Evolutionary conservation across 768 basidiomycete species (phyloP).

Genomic region (Xanthoconium purpureum): DNA sequence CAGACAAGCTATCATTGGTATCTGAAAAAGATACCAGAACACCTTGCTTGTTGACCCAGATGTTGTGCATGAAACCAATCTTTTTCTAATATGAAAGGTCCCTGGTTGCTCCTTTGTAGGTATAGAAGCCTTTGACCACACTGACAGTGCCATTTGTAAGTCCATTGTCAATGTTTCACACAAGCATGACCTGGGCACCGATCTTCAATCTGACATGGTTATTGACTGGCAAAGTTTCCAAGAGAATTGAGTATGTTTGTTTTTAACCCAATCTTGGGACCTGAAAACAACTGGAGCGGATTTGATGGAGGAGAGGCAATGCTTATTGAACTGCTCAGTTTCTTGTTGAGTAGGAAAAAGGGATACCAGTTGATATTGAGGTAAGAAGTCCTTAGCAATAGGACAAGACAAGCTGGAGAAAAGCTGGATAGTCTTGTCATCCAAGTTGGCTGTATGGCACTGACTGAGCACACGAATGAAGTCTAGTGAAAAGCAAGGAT

Average conservation of each 20-base stretch:
- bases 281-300: neutral
- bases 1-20: too few relatives aligned
- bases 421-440: neutral
- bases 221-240: too few relatives aligned
- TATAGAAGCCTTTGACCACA: too few relatives aligned
- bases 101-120: too few relatives aligned
- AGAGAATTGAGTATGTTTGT: neutral
- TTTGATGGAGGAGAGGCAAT: neutral
- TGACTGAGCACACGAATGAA: neutral
- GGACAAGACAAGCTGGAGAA: neutral
- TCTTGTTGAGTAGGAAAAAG: neutral
- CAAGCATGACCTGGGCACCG: too few relatives aligned
- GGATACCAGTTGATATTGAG: neutral
- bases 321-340: neutral
- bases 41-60: too few relatives aligned
- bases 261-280: neutral
- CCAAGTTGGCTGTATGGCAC: neutral
- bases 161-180: too few relatives aligned
- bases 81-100: too few relatives aligned
- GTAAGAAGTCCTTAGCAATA: neutral
- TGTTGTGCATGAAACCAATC: too few relatives aligned
- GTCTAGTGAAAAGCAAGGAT: neutral
- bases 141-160: too few relatives aligned
- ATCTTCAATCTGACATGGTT: too few relatives aligned
- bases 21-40: too few relatives aligned